Base-by-base conservation (phyloP, 192 early-diverging fungal species). In the Dissophora ornata region DNA sequence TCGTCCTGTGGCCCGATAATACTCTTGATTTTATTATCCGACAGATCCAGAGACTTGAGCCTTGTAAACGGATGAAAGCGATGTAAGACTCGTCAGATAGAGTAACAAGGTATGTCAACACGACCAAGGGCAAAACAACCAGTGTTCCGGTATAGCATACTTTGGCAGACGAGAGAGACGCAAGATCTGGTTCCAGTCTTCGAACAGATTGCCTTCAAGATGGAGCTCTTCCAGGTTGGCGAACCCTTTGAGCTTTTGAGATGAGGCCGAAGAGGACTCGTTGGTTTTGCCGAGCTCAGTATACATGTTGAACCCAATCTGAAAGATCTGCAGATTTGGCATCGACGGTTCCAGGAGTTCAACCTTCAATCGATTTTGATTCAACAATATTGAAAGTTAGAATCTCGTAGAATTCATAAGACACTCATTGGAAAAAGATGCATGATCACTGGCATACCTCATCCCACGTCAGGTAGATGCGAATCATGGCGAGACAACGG, bases 241-340 rank as follows among this genome's bases (percentile, higher is more conserved):
- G 54, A 85, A 82, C 7, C 71, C 70, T 24, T 64, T 69, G 21
- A 75, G 21, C 48, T 79, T 66, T 60, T 62, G 56, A 0, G 55
- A 18, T 18, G 30, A 34, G 11, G 70, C 42, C 2, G 62, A 52
- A 4, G 47, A 49, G 2, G 26, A 47, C 19, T 28, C 30, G 25
- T 56, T 28, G 4, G 33, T 33, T 19, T 58, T 57, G 3, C 68
- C 71, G 11, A 81, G 59, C 38, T 64, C 60, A 13, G 47, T 52
- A 26, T 79, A 67, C 19, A 59, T 34, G 24, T 89, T 89, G 34
- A 69, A 81, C 1, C 85, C 83, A 13, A 89, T 44, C 70, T 87
- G 84, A 1, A 89, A 50, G 41, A 87, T 79, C 45, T 82, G 71
- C 2, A 89, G 46, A 29, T 77, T 80, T 9, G 69, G 69, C 33